Evolutionary conservation across 352 stramenopile genomes (phyloP), one percentile per base, ranked within the genome.

Genomic region (Peronosclerospora sorghi): DNA sequence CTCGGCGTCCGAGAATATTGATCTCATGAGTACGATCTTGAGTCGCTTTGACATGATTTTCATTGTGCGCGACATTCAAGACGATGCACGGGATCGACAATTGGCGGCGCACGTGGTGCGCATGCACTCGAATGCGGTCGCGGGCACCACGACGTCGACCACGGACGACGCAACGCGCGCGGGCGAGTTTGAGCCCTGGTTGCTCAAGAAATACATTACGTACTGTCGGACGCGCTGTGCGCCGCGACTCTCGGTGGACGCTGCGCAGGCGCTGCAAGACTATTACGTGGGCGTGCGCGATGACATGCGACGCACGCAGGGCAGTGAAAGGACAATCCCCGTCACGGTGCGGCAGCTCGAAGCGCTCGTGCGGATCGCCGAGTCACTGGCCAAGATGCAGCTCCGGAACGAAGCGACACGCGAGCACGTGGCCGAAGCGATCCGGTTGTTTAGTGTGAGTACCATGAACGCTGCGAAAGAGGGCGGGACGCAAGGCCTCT

Each of bases 11-110:
- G 96, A 99, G 59, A 98, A 99, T 63, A 99, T 99, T 51, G 94
- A 99, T 45, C 79, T 99, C 18, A 97, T 98, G 91, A 97, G 92
- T 27, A 98, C 96, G 6, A 98, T 99, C 65, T 70, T 99, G 9
- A 97, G 83, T 52, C 83, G 96, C 28, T 99, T 99, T 68, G 96
- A 99, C 63, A 85, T 99, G 60, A 99, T 99, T 47, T 99, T 98
- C 65, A 96, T 99, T 46, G 95, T 99, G 5, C 83, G 94, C 9
- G 96, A 99, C 70, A 94, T 98, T 32, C 83, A 96, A 21, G 95
- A 99, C 57, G 95, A 98, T 61, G 77, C 90, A 4, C 73, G 94
- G 19, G 96, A 99, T 62, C 68, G 86, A 15, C 81, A 94, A 62
- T 98, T 99, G 68, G 96, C 94, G 20, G 81, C 86, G n/a, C 96